phyloP scores from a whole-genome alignment of 2,329 filamentous ascomycete species.

The Scopulariopsis brevicaulis region DNA sequence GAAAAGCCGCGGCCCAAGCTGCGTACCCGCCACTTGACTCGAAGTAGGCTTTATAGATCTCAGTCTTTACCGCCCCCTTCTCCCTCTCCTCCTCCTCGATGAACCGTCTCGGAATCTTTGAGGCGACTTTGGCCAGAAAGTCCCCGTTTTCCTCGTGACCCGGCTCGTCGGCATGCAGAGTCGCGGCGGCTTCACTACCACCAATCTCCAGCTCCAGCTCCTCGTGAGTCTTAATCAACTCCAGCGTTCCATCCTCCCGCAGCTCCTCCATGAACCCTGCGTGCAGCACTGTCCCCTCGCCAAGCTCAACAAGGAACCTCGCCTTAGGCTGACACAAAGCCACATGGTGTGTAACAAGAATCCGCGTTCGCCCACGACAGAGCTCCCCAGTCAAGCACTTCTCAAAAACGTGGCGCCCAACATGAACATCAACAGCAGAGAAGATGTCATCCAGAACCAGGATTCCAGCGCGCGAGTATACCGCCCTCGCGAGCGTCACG shows the following conservation, averaged over 20 bases:
- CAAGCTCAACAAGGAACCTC: constrained; percentile 64
- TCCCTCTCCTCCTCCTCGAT: constrained; percentile 66
- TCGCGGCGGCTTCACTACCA: background rate
- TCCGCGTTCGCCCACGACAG: constrained; percentile 57
- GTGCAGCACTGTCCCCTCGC: constrained; percentile 53
- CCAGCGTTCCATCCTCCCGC: constrained; percentile 41
- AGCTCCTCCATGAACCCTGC: constrained; percentile 56
- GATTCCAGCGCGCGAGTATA: constrained; percentile 67
- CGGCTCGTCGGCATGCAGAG: constrained; percentile 12
- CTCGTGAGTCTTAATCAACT: constrained; percentile 46
- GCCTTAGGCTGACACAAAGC: constrained; percentile 49
- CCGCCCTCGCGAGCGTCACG: constrained; percentile 68
- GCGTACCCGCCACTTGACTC: constrained; percentile 50
- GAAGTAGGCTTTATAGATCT: constrained; percentile 59
- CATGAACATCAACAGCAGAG: constrained; percentile 71
- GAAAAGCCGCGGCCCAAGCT: constrained; percentile 45
- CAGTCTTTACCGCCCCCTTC: constrained; percentile 54
- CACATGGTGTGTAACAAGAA: constrained; percentile 48
- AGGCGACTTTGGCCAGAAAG: constrained; percentile 36
- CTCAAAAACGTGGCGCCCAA: constrained; percentile 69
- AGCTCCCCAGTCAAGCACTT: constrained; percentile 63
- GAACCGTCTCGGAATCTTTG: constrained; percentile 53
- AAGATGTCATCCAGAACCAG: constrained; percentile 70
- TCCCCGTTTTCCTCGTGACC: constrained; percentile 25
- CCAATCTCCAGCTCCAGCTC: constrained; percentile 18